phyloP scores from a whole-genome alignment of 768 basidiomycete species.

The Boletus reticuloceps region DNA sequence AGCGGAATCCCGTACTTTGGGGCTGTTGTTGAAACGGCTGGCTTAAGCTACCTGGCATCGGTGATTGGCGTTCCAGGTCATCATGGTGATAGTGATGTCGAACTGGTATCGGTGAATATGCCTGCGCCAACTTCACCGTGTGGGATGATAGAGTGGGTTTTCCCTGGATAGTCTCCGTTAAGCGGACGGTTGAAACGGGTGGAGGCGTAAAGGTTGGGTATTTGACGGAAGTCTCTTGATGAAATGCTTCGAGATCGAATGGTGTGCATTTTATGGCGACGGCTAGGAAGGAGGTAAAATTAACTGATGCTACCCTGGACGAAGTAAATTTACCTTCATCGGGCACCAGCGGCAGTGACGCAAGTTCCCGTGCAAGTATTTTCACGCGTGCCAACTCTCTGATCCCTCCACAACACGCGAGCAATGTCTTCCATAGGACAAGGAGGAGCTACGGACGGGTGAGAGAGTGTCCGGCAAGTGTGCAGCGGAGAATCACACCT shows the following conservation, averaged over 20 bases:
- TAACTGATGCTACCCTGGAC: not conserved
- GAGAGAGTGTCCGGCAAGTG: not conserved
- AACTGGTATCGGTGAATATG: constrained; percentile 89
- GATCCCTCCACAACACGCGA: constrained; percentile 91
- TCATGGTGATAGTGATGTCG: constrained; percentile 94
- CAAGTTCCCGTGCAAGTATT: constrained; percentile 79
- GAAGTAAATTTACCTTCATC: constrained; percentile 40
- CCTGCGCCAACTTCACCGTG: constrained; percentile 76
- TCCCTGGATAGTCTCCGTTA: constrained; percentile 20
- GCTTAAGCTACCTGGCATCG: constrained; percentile 35
- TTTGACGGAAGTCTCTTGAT: constrained; percentile 88
- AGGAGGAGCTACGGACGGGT: constrained; percentile 67
- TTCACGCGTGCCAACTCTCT: constrained; percentile 83
- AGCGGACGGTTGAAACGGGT: constrained; percentile 36
- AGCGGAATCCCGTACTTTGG: constrained; percentile 27
- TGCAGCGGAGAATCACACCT: constrained; percentile 46
- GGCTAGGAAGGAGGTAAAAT: constrained; percentile 31
- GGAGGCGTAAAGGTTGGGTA: constrained; percentile 91
- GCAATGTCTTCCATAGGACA: constrained; percentile 89
- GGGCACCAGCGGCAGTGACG: constrained; percentile 60
- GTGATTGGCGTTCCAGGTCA: constrained; percentile 53
- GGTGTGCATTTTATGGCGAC: constrained; percentile 86
- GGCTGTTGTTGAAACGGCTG: constrained; percentile 36
- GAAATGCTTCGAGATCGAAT: constrained; percentile 85
- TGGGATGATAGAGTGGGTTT: constrained; percentile 37